Base-by-base conservation (phyloP, 805 yeast species). In the Wickerhamiella bombiphila region DNA sequence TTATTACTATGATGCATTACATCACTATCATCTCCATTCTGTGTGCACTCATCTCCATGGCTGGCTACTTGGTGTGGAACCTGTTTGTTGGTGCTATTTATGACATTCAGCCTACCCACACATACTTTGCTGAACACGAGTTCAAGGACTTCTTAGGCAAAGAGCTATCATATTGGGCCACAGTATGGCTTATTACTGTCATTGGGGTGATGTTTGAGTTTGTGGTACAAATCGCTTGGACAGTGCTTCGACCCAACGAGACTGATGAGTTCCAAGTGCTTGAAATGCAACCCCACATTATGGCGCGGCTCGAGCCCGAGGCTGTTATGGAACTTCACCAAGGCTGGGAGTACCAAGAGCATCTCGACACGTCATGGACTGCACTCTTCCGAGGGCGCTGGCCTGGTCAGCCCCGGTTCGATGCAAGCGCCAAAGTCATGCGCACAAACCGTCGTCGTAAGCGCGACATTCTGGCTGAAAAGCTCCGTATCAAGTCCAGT, bases 61-160 rank as follows among this genome's bases (percentile, higher is more conserved):
- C 76, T 18, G 98, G 97, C 1, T 91, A 93, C 76, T 59, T 80
- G 5, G 48, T 76, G 9, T 91, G 96, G 95, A 75, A 81, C 55
- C 65, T 80, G 39, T 55, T 85, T 21, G 69, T 88, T 34, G 80
- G 86, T 52, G 68, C 66, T 3, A 58, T 86, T n/a, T 78, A 81
- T 54, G 62, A 59, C 50, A 57, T 52, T 47, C 70, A 60, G 52
- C 70, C 52, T 37, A 65, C 66, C 24, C 60, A 71, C 38, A 80
- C 80, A 11, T 85, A 72, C 57, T 80, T 70, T 54, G 95, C 80
- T 2, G 63, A 65, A 5, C 65, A 70, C 43, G 93, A 91, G 2
- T 63, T 91, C 34, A 64, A 67, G 41, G 57, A 74, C 35, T 72
- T 72, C 36, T 83, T 82, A 61, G 97, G 97, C 17, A 58, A 46